Percentiles rank a stretch among this genome's conserved stretches.
phyloP scores from a whole-genome alignment of 305 asterid genomes.

The Solanum hybrid region DNA sequence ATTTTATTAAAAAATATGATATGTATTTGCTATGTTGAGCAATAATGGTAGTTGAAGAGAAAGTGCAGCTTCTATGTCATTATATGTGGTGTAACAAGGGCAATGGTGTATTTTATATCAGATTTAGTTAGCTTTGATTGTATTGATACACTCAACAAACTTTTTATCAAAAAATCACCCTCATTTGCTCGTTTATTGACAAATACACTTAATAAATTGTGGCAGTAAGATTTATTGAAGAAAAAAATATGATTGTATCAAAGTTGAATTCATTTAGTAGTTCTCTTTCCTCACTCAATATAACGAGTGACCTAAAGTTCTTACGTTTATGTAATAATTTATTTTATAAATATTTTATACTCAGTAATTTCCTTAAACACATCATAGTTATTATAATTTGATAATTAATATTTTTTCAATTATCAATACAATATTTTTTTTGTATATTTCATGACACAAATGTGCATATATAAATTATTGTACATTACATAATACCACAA shows the following conservation, averaged over 20 bases:
- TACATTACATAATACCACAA: not conserved
- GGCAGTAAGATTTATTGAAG: rapidly evolving
- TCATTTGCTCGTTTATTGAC: not conserved
- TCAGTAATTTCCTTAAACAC: too few relatives aligned
- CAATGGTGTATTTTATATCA: not conserved
- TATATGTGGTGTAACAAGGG: not conserved
- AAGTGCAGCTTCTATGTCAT: rapidly evolving
- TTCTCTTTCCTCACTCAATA: not conserved
- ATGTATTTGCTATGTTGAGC: not conserved
- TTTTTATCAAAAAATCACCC: not conserved
- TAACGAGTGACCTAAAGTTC: not conserved
- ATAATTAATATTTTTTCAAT: too few relatives aligned
- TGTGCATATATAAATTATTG: not conserved
- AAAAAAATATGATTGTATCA: not conserved
- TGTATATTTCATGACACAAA: not conserved
- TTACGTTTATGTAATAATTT: not conserved
- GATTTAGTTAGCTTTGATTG: not conserved
- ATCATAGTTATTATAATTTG: not conserved
- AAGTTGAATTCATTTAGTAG: not conserved
- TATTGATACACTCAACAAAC: not conserved
- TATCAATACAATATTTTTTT: not conserved
- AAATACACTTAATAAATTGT: not conserved
- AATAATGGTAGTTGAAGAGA: not conserved
- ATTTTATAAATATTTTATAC: not conserved
- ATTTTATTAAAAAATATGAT: not conserved